These are phyloP conservation scores for Phytophthora pluvialis DNA, from an alignment of 352 stramenopile species.

Conservation along the genomic window DNA sequence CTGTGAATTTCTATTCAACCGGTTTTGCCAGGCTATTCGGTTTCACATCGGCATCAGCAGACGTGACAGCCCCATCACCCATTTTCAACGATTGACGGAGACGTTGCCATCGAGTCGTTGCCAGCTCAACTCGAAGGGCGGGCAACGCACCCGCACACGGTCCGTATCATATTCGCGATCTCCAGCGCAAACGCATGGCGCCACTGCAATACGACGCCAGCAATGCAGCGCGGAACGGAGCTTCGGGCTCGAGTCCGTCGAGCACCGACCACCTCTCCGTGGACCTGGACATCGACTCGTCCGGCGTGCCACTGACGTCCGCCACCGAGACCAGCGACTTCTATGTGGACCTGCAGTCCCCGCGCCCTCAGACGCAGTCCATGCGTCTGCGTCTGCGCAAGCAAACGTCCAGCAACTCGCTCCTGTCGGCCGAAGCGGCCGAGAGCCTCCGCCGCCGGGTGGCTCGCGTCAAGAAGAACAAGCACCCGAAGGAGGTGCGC, in stretches of 20 bases:
- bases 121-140: conserved; percentile 2
- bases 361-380: conserved; percentile 37
- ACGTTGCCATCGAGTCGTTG: neutral
- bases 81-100: conserved; percentile 19
- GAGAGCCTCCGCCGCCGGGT: conserved; percentile 33
- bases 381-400: conserved; percentile 52
- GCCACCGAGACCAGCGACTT: conserved; percentile 27
- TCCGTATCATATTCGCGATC: conserved; percentile 17
- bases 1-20: neutral
- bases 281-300: conserved; percentile 27
- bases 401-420: conserved; percentile 25
- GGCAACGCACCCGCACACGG: neutral
- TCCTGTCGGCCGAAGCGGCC: conserved; percentile 19
- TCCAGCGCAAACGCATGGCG: conserved; percentile 13
- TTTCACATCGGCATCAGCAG: conserved; percentile 9
- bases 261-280: conserved; percentile 29
- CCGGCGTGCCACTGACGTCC: conserved; percentile 23
- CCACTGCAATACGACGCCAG: conserved; percentile 19
- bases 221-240: conserved; percentile 12
- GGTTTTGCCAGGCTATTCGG: conserved; percentile 2
- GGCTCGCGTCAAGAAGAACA: conserved; percentile 52
- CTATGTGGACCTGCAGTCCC: conserved; percentile 38
- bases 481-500: conserved; percentile 41
- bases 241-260: conserved; percentile 19
- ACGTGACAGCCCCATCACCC: conserved; percentile 27